phyloP scores from a whole-genome alignment of 2,329 filamentous ascomycete genomes.

The Daldinia sp. region DNA sequence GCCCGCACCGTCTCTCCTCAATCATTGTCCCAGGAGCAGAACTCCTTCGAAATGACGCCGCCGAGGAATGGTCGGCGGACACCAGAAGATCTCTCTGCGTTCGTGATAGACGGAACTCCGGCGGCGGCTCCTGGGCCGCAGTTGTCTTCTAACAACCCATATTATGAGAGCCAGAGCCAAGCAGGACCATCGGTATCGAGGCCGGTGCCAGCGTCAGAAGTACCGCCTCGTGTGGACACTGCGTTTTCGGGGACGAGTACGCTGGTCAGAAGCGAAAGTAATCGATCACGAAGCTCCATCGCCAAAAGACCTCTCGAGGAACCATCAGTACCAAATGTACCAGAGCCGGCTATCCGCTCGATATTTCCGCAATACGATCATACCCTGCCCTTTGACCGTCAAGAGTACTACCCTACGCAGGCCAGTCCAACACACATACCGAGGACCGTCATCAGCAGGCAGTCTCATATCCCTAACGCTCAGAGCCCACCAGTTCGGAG shows the following conservation, averaged over 20 bases:
- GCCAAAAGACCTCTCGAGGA: slow-evolving; percentile 60
- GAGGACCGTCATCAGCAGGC: slow-evolving; percentile 69
- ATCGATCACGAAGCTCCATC: slow-evolving; percentile 63
- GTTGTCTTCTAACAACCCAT: slow-evolving; percentile 42
- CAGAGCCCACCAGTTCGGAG: slow-evolving; percentile 44
- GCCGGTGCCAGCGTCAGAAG: slow-evolving; percentile 53
- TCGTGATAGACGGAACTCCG: slow-evolving; percentile 45
- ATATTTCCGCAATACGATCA: slow-evolving; percentile 82
- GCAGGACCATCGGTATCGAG: slow-evolving; percentile 48
- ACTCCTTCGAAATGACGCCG: slow-evolving; percentile 44
- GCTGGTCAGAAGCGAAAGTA: slow-evolving; percentile 59
- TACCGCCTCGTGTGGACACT: slow-evolving; percentile 58
- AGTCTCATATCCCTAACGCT: slow-evolving; percentile 62
- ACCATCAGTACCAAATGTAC: slow-evolving; percentile 39
- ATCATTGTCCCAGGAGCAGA: slow-evolving; percentile 39
- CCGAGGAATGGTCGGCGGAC: slow-evolving; percentile 42
- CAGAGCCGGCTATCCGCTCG: slow-evolving; percentile 63
- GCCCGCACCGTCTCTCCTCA: slow-evolving; percentile 43
- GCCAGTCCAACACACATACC: slow-evolving; percentile 70
- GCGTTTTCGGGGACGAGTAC: slow-evolving; percentile 61
- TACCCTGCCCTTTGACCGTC: slow-evolving; percentile 69
- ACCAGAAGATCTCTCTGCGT: slow-evolving; percentile 42
- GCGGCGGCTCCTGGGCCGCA: slow-evolving; percentile 21
- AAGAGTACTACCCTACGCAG: slow-evolving; percentile 75
- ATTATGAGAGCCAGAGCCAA: slow-evolving; percentile 41